These are phyloP conservation scores for Plasmodium cynomolgi DNA, from an alignment of 169 alveolate species.

Conservation along the genomic window DNA sequence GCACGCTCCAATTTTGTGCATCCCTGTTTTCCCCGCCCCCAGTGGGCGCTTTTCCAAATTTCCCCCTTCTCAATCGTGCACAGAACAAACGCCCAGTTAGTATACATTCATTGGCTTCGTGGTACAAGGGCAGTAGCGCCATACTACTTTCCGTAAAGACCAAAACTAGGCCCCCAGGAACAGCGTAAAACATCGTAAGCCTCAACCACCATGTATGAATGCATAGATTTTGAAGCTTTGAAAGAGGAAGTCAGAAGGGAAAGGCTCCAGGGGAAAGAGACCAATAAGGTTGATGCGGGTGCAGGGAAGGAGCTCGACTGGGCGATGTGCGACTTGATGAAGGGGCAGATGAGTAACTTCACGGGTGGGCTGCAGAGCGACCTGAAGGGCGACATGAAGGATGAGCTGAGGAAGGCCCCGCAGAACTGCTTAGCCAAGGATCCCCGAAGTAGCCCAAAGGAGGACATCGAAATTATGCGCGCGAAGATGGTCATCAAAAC, in stretches of 20 bases:
- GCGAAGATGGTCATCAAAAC: not conserved
- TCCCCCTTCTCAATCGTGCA: not conserved
- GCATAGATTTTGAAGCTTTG: slow-evolving; percentile 42
- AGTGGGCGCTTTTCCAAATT: not conserved
- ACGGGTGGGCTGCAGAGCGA: not conserved
- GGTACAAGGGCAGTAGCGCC: not conserved
- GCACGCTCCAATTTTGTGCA: not conserved
- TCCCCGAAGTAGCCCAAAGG: not conserved
- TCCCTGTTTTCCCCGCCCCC: not conserved
- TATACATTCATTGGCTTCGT: not conserved
- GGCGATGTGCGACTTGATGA: not conserved
- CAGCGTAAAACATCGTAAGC: not conserved
- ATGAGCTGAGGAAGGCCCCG: not conserved
- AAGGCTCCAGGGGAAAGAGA: not conserved
- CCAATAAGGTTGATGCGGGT: not conserved
- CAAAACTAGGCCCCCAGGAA: not conserved
- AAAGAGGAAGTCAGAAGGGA: slow-evolving; percentile 24
- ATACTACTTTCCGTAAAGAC: not conserved
- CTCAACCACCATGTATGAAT: slow-evolving; percentile 6
- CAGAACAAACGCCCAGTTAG: not conserved
- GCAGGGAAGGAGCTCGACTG: not conserved
- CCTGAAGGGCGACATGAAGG: not conserved
- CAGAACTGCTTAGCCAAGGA: not conserved
- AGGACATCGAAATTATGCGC: not conserved
- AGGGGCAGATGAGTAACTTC: not conserved